Evolutionary conservation across 495 filamentous ascomycete species (phyloP).

Genomic region (Podospora pseudopauciseta): DNA sequence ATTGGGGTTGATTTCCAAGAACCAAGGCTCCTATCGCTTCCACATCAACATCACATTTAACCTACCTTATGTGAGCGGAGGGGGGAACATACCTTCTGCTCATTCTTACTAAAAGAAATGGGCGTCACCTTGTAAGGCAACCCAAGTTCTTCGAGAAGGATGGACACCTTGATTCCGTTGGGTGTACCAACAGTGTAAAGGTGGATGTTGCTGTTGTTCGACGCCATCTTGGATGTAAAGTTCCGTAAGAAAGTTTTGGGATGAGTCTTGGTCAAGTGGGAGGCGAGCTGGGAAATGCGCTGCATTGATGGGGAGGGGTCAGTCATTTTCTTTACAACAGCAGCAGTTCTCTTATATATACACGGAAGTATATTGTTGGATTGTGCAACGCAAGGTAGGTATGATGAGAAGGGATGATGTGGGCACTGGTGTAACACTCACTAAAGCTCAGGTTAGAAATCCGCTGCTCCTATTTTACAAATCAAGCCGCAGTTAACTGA

Average conservation of each 20-base stretch:
- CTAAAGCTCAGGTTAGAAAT: not conserved
- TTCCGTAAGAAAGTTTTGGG: not conserved
- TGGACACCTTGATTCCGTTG: slow-evolving; percentile 80
- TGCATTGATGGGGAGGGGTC: slow-evolving; percentile 2
- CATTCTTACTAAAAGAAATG: slow-evolving; percentile 67
- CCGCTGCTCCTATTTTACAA: not conserved
- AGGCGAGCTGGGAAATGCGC: slow-evolving; percentile 13
- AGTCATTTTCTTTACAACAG: not conserved
- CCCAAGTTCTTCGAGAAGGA: slow-evolving; percentile 82
- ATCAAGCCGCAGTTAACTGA: too few species aligned
- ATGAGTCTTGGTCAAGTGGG: slow-evolving; percentile 11
- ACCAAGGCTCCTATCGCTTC: slow-evolving; percentile 55
- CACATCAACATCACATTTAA: too few species aligned
- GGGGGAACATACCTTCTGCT: slow-evolving; percentile 48
- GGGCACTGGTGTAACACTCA: not conserved
- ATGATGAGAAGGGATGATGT: not conserved
- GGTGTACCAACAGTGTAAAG: slow-evolving; percentile 61
- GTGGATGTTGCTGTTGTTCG: slow-evolving; percentile 35
- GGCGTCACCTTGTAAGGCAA: slow-evolving; percentile 64
- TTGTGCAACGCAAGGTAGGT: not conserved
- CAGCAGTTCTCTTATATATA: not conserved
- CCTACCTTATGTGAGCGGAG: too few species aligned
- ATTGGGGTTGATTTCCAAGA: slow-evolving; percentile 89
- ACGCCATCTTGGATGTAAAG: slow-evolving; percentile 18
- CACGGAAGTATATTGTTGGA: not conserved